Base-by-base conservation (phyloP, 2,329 filamentous ascomycete species). In the Colletotrichum shisoi region DNA sequence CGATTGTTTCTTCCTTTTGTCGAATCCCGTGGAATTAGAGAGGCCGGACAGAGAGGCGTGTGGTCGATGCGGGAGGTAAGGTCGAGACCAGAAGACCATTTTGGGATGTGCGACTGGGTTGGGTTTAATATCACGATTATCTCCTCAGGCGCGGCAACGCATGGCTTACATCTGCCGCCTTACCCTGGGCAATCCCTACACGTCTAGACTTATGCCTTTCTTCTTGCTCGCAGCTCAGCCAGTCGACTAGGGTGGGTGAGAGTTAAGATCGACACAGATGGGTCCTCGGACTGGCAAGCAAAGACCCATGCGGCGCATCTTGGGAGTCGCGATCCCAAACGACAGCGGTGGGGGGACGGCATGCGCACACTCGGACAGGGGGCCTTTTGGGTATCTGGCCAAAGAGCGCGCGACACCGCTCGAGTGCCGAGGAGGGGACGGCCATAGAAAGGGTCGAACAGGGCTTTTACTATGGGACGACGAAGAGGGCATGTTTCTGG, bases 281-380 rank as follows among this genome's bases (percentile, higher is more conserved):
- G 66, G 44, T 31, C 57, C 21, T 52, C 57, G 62, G 61, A 57
- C 51, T 66, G 62, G 60, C 66, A 68, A 57, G 66, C 57, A 57
- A 62, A 62, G 15, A 60, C 37, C 65, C 65, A 65, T 68, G 57
- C 66, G 46, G 52, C 57, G 53, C 62, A 68, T 68, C 62, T 62
- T 62, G 57, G 44, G 49, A 51, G 51, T 53, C 40, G 57, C 51
- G 57, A 67, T 68, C 57, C 57, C 64, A 68, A 68, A 68, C 65
- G 61, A 59, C 61, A 65, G 45, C 54, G 45, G 61, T 65, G 56
- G 54, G 54, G 48, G 54, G 61, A 31, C 54, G 62, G 62, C 39
- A 66, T 67, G 63, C 45, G 53, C 66, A 62, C 66, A 62, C 66
- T 62, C 63, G 57, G 62, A 67, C 66, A 68, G 66, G 66, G 65